Conservation (phyloP, 1,284 basidiomycete genomes). For the Apiotrichum montevideense region DNA sequence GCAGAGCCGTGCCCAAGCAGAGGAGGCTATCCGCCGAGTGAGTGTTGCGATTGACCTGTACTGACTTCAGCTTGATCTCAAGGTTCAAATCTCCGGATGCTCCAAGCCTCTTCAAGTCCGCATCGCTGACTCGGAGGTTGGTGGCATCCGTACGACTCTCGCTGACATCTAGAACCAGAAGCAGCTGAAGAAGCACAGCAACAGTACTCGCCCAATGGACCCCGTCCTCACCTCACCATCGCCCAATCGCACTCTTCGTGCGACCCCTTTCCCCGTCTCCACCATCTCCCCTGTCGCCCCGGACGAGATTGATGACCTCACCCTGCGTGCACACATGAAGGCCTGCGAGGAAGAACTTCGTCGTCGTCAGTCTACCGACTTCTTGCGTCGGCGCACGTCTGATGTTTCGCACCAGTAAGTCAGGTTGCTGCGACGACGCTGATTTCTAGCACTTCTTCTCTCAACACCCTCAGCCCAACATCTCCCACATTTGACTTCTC, state of each 20-base stretch:
- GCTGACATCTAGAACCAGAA: constrained; percentile 11
- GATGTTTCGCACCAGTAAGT: not conserved
- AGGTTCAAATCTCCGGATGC: constrained; percentile 19
- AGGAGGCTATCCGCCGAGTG: constrained; percentile 30
- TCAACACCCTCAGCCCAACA: not conserved
- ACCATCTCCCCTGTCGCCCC: too few species aligned
- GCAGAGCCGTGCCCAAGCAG: constrained; percentile 33
- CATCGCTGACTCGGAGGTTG: constrained; percentile 39
- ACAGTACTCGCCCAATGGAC: not conserved
- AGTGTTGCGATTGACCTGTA: not conserved
- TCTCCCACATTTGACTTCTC: not conserved
- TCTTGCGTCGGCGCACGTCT: not conserved
- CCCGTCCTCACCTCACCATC: not conserved
- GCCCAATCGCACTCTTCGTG: too few species aligned
- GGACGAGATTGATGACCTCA: not conserved
- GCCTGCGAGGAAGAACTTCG: not conserved
- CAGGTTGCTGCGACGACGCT: too few species aligned
- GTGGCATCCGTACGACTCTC: not conserved
- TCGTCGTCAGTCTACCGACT: not conserved
- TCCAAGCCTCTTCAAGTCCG: constrained; percentile 29
- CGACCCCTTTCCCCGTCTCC: not conserved
- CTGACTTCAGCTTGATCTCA: constrained; percentile 27
- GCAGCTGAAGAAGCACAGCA: constrained; percentile 8
- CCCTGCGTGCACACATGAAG: not conserved
- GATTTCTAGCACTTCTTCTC: not conserved